Evolutionary conservation across 768 basidiomycete species (phyloP).

Genomic region (Boletus reticulatus): DNA sequence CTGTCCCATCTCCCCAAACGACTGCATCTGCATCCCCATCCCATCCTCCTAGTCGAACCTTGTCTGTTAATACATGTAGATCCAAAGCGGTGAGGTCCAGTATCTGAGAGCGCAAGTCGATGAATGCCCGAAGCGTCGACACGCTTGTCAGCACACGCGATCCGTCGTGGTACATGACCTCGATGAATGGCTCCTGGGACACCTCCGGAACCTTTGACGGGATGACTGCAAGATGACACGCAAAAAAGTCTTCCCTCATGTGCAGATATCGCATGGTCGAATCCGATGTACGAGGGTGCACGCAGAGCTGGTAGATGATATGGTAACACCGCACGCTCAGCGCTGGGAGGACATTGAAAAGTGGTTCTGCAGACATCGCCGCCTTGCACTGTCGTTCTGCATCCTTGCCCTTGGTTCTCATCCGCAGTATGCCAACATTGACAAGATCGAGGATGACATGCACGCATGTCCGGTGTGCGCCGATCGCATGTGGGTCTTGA

Average conservation of each 20-base stretch:
- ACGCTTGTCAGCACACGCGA: conserved; percentile 67
- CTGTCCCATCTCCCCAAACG: conserved; percentile 75
- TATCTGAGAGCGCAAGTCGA: conserved; percentile 80
- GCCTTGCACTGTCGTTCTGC: conserved; percentile 30
- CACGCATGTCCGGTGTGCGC: conserved; percentile 65
- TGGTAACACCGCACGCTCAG: conserved; percentile 85
- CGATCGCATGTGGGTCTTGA: conserved; percentile 50
- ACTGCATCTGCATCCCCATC: conserved; percentile 38
- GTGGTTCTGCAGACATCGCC: conserved; percentile 38
- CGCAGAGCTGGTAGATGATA: conserved; percentile 83
- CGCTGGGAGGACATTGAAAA: conserved; percentile 65
- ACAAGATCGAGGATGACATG: conserved; percentile 81
- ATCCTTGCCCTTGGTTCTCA: conserved; percentile 45
- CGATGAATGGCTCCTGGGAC: conserved; percentile 46
- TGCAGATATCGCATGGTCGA: conserved; percentile 62
- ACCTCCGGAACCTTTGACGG: conserved; percentile 61
- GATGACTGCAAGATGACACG: conserved; percentile 72
- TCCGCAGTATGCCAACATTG: conserved; percentile 65
- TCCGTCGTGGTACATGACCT: conserved; percentile 71
- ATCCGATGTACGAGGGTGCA: conserved; percentile 80
- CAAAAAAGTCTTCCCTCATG: conserved; percentile 69
- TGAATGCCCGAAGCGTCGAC: conserved; percentile 66
- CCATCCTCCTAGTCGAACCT: conserved; percentile 46
- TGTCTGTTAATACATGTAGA: conserved; percentile 79
- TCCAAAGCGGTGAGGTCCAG: conserved; percentile 87